Evolutionary conservation across 2,329 filamentous ascomycete genomes (phyloP), one percentile per base, ranked within the genome.

Genomic region (Volutella citrinella): DNA sequence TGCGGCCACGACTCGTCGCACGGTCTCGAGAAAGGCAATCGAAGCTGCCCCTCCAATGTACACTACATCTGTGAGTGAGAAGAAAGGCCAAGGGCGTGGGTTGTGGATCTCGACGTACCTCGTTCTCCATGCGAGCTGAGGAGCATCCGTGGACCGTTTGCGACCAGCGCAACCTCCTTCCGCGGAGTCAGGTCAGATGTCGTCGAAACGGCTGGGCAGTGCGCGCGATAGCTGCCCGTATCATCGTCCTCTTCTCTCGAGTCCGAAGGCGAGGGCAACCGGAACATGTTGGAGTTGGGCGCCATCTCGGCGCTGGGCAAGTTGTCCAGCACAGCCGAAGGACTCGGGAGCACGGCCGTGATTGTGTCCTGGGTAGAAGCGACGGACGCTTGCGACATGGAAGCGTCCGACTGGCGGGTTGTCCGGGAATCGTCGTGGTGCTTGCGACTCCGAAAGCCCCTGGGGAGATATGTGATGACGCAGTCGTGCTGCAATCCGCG

Each of bases 1-100:
- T 6, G 13, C 20, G n/a, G 29, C 19, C 8, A 32, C 29, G 13
- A 32, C 9, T 22, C 20, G 9, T 12, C 20, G 20, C 9, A 22
- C 55, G 52, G 9, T 46, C 49, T 8, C 9, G 9, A 22, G 12
- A 12, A 22, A 22, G 9, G 20, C 8, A 8, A 22, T 9, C 20
- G 20, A 22, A 8, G 20, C 8, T 22, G 20, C 20, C 8, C 20
- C 20, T 8, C 20, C 20, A 8, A 22, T 12, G 20, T 22, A 22
- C 9, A 22, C 20, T 22, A 12, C 20, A 22, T 22, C 9, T 12
- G 12, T 22, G 8, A 22, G 20, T 12, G 12, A 8, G 20, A 8
- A 22, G 9, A 22, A 22, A 12, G 8, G 12, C 12, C 12, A 22
- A 12, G 9, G 20, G 12, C 12, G 20, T 12, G 8, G 20, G n/a